Conservation (phyloP, 768 basidiomycete species). For the Coprinopsis marcescibilis region DNA sequence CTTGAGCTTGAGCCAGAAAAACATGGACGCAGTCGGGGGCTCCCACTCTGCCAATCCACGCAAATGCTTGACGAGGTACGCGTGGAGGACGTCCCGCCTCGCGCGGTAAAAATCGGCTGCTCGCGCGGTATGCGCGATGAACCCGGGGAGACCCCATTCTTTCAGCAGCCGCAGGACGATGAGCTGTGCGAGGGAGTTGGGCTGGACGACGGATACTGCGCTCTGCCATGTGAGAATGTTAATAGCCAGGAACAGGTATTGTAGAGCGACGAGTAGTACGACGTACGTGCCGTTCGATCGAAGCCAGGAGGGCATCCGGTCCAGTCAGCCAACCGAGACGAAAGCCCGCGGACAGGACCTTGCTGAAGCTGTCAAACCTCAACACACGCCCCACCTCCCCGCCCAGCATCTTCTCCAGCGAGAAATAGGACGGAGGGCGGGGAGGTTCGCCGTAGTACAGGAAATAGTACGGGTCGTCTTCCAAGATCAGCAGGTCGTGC, state of each 20-base stretch:
- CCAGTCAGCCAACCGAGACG: constrained; percentile 76
- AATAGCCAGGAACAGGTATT: background rate
- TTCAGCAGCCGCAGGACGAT: constrained; percentile 50
- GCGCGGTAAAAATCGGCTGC: constrained; percentile 65
- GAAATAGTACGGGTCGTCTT: constrained; percentile 78
- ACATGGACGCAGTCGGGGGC: constrained; percentile 74
- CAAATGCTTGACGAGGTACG: constrained; percentile 62
- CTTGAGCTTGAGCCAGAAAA: constrained; percentile 61
- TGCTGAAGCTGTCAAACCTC: constrained; percentile 83
- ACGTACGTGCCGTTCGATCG: constrained; percentile 63
- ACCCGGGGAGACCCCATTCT: constrained; percentile 68
- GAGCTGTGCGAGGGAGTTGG: constrained; percentile 53
- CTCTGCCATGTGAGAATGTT: constrained; percentile 32
- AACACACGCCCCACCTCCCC: constrained; percentile 67
- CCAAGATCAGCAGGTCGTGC: constrained; percentile 73
- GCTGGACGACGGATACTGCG: constrained; percentile 55
- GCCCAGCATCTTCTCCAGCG: constrained; percentile 54
- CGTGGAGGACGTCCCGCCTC: constrained; percentile 69
- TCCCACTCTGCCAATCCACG: constrained; percentile 65
- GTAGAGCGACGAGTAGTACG: background rate
- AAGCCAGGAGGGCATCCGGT: constrained; percentile 56
- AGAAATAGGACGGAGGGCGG: constrained; percentile 71
- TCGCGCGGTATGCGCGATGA: constrained; percentile 55
- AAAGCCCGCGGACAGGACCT: constrained; percentile 70
- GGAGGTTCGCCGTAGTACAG: constrained; percentile 64